Evolutionary conservation across 2,329 filamentous ascomycete genomes (phyloP).

Genomic region (Bertia moriformis): DNA sequence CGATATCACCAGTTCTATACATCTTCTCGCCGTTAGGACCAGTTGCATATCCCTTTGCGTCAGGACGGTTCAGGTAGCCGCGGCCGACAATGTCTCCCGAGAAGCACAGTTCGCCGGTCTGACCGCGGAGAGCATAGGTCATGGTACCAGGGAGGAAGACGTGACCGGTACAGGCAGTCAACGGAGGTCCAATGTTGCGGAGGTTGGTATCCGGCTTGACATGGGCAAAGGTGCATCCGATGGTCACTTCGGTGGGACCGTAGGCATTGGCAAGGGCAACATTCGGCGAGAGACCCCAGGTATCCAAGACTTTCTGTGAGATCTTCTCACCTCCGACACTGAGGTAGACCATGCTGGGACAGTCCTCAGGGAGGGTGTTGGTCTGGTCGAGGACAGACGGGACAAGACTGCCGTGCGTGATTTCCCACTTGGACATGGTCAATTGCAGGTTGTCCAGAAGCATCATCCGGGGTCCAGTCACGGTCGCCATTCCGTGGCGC

Average conservation of each 20-base stretch:
- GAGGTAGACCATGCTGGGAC: constrained; percentile 46
- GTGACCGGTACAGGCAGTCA: constrained; percentile 6
- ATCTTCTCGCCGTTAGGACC: constrained; percentile 3
- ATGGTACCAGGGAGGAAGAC: constrained; percentile 4
- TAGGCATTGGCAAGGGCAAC: constrained; percentile 21
- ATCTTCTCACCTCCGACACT: constrained; percentile 52
- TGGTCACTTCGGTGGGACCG: constrained; percentile 52
- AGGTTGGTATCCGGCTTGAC: constrained; percentile 5
- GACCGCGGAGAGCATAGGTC: constrained; percentile 6
- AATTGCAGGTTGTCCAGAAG: constrained; percentile 5
- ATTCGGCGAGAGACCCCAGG: constrained; percentile 30
- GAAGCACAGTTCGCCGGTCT: constrained; percentile 26
- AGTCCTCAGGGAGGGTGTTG: constrained; percentile 33
- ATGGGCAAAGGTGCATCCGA: constrained; percentile 27
- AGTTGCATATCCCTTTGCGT: constrained; percentile 5
- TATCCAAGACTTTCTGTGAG: constrained; percentile 49
- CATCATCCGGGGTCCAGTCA: constrained; percentile 3
- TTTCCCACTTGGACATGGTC: constrained; percentile 35
- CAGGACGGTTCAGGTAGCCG: constrained; percentile 21
- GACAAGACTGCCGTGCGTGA: constrained; percentile 52
- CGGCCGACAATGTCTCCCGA: constrained; percentile 26
- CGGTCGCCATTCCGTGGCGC: constrained; percentile 6
- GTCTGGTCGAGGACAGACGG: constrained; percentile 46
- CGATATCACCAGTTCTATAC: constrained; percentile 3
- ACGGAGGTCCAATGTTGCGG: constrained; percentile 8